phyloP scores from a whole-genome alignment of 2,329 filamentous ascomycete species.

The Trichoderma koningii region DNA sequence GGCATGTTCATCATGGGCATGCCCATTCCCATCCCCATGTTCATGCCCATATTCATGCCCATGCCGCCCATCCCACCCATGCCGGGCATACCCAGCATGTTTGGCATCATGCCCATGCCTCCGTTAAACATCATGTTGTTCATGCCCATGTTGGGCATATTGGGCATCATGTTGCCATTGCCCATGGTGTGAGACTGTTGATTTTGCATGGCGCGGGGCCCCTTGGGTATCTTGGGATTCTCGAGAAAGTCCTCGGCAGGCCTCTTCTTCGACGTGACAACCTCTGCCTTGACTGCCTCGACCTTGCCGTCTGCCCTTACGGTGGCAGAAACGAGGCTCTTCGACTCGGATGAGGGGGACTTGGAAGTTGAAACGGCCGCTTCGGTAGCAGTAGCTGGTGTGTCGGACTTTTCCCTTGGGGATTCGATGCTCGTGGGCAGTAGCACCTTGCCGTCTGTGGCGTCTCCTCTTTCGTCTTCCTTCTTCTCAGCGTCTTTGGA shows the following conservation, averaged over 20 bases:
- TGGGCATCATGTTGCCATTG: constrained; percentile 52
- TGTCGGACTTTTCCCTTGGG: constrained; percentile 41
- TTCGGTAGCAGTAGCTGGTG: constrained; percentile 36
- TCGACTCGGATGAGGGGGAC: constrained; percentile 38
- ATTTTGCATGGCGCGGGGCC: constrained; percentile 65
- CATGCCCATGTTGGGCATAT: constrained; percentile 44
- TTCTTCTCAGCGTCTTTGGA: constrained; percentile 47
- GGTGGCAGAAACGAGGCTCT: constrained; percentile 35
- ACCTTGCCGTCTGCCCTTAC: constrained; percentile 44
- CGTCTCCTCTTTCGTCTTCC: constrained; percentile 45
- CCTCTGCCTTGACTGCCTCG: constrained; percentile 37
- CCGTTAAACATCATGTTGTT: constrained; percentile 43
- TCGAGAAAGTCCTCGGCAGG: constrained; percentile 72
- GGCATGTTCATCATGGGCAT: constrained; percentile 36
- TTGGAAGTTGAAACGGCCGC: constrained; percentile 30
- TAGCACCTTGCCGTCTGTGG: constrained; percentile 29
- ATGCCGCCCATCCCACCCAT: constrained; percentile 33
- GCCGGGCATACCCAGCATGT: constrained; percentile 42
- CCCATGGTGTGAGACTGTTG: constrained; percentile 51
- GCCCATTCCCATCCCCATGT: constrained; percentile 39
- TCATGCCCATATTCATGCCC: constrained; percentile 33
- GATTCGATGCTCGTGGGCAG: constrained; percentile 32
- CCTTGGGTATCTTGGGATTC: constrained; percentile 66
- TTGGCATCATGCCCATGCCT: constrained; percentile 42
- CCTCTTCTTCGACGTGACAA: constrained; percentile 69